Conservation (phyloP, 768 basidiomycete species). For the Hericium coralloides region DNA sequence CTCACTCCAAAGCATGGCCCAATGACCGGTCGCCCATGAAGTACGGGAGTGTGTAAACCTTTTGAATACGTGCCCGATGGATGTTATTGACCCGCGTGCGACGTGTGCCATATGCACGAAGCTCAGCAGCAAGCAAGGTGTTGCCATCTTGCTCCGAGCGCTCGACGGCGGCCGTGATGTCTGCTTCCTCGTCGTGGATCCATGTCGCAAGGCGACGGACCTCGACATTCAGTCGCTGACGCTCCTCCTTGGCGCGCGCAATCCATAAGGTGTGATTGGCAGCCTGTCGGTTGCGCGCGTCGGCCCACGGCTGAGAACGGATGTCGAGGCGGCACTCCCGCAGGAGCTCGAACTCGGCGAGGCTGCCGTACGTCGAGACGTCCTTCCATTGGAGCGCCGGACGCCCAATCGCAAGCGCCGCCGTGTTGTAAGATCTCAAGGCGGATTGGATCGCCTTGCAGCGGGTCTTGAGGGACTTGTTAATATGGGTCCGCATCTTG, state of each 20-base stretch:
- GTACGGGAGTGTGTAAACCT: background rate
- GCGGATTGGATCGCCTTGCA: background rate
- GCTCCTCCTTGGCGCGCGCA: no score
- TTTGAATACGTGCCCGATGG: no score
- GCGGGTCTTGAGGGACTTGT: background rate
- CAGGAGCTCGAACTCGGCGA: background rate
- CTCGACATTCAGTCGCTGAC: no score
- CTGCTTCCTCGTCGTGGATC: no score
- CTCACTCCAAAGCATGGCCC: background rate
- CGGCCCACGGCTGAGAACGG: background rate
- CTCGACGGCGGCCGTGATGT: no score
- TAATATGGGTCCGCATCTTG: slow-evolving; percentile 1
- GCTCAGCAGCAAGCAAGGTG: no score
- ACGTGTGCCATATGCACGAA: no score
- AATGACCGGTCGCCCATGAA: background rate
- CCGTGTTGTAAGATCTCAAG: background rate
- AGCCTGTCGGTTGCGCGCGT: background rate
- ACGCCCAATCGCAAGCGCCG: background rate
- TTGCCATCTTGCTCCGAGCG: no score
- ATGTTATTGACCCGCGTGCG: no score
- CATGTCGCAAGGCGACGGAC: no score
- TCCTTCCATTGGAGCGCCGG: background rate
- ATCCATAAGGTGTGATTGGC: background rate
- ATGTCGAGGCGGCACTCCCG: background rate
- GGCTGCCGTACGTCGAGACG: background rate